A percentile compares a stretch with the other conserved stretches of the same genome.
Evolutionary conservation across 208 protist genomes (phyloP).

Genomic region (Trypanosoma vivax): DNA sequence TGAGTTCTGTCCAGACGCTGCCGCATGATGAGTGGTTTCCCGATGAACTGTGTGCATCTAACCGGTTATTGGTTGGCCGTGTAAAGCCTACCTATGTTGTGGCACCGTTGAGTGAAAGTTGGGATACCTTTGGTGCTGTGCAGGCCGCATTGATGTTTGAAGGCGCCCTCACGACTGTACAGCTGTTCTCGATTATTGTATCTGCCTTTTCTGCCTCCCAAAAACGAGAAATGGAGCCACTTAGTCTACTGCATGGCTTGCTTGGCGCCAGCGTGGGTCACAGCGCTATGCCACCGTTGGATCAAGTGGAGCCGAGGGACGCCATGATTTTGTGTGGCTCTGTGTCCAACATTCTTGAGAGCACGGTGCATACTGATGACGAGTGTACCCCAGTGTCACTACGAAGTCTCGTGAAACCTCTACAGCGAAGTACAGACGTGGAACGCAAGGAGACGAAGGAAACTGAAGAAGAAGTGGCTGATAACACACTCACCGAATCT

Average conservation of each 20-base stretch:
- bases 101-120: conserved; percentile 59
- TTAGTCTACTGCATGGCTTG: conserved; percentile 32
- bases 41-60: conserved; percentile 16
- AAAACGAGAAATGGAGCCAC: conserved; percentile 19
- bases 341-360: no score
- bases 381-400: not conserved
- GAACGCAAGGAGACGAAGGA: not conserved
- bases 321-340: no score
- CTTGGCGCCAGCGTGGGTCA: no score
- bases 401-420: no score
- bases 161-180: conserved; percentile 3
- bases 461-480: not conserved
- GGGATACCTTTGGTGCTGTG: conserved; percentile 57
- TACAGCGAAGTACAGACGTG: not conserved
- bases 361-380: not conserved
- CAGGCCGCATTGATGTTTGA: conserved; percentile 37
- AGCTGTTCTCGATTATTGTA: conserved; percentile 36
- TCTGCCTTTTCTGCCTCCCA: conserved; percentile 54
- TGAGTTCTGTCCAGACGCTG: no score
- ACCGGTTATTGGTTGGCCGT: conserved; percentile 39
- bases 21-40: not conserved
- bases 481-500: no score
- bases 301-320: no score
- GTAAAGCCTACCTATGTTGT: conserved; percentile 52
- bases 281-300: no score